A percentile compares a stretch with the other conserved stretches of the same genome.
These are phyloP conservation scores for Orbilia blumenaviensis DNA, from an alignment of 2,329 filamentous ascomycete genomes.

Conservation along the genomic window DNA sequence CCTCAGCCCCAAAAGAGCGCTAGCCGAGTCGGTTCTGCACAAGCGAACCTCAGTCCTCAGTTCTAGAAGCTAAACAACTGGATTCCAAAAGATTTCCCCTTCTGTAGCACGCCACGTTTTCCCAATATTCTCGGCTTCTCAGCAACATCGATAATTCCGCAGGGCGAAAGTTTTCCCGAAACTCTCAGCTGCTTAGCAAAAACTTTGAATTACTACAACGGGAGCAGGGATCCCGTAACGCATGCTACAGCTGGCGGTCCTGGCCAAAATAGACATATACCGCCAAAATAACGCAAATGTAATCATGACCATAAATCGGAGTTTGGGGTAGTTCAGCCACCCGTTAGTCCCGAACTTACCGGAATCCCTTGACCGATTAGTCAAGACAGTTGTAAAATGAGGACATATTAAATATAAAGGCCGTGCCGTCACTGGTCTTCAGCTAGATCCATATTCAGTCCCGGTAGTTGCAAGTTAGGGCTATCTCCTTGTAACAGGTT, in stretches of 20 bases:
- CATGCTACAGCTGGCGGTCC: background rate
- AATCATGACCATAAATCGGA: background rate
- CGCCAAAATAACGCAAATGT: background rate
- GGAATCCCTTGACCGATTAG: background rate
- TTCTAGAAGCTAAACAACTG: background rate
- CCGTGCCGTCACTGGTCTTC: background rate
- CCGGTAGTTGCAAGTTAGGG: background rate
- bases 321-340: background rate
- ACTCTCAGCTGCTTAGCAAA: background rate
- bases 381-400: background rate
- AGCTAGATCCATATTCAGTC: background rate
- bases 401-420: background rate
- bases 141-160: background rate
- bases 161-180: background rate
- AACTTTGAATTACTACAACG: background rate
- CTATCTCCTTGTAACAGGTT: background rate
- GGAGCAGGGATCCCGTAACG: background rate
- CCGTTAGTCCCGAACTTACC: background rate
- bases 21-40: conserved; percentile 3
- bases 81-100: background rate
- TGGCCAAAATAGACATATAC: background rate
- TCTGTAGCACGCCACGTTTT: background rate
- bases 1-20: background rate
- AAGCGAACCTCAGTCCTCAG: background rate
- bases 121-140: background rate